A percentile compares a stretch with the other conserved stretches of the same genome.
Conservation (phyloP, 2,329 filamentous ascomycete genomes). For the Hawksworthiomyces lignivorus region DNA sequence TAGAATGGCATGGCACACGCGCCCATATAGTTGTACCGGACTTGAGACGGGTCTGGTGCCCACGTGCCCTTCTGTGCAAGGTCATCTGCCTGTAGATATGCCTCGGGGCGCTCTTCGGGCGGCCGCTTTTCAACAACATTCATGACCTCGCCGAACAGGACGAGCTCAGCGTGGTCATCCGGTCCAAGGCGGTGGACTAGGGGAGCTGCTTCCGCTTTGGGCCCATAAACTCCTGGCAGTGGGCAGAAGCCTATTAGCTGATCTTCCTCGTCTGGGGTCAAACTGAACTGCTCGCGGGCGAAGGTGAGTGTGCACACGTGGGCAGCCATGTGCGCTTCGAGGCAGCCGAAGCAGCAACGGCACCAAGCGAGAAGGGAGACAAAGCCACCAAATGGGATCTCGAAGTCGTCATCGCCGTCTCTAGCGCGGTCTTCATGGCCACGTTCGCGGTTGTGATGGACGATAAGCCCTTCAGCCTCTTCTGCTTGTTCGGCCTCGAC, state of each 20-base stretch:
- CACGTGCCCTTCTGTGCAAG: no score
- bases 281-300: conserved; percentile 15
- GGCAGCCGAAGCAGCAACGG: conserved; percentile 23
- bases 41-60: no score
- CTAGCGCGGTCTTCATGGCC: no score
- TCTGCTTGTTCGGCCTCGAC: no score
- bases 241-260: conserved; percentile 22
- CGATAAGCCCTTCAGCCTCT: no score
- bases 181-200: no score
- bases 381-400: conserved; percentile 20
- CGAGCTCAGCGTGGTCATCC: no score
- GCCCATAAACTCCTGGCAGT: conserved; percentile 21
- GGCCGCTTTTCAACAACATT: conserved; percentile 13
- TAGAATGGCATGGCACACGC: conserved; percentile 23
- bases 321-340: conserved; percentile 17
- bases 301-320: conserved; percentile 16
- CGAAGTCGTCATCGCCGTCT: no score
- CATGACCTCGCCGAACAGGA: conserved; percentile 9
- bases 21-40: conserved; percentile 20
- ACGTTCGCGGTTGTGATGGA: no score
- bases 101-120: no score
- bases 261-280: conserved; percentile 14
- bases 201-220: no score
- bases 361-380: conserved; percentile 20
- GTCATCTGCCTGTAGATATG: no score